Base-by-base conservation (phyloP, 2,329 filamentous ascomycete genomes). In the Diaporthe destruens region DNA sequence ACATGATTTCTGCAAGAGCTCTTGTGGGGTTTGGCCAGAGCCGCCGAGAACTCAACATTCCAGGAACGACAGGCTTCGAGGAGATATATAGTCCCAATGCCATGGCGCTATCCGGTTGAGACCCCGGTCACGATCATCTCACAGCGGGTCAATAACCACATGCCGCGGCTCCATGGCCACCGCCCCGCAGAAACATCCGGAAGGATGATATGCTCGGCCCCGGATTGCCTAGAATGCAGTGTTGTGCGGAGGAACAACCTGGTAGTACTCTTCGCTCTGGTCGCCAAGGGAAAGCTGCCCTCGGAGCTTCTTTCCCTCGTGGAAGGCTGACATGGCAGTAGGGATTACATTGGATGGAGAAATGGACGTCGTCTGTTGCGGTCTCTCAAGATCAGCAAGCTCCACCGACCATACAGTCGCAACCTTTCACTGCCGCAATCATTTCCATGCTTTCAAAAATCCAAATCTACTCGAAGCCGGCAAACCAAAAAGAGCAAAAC, bases 401-500 rank as follows among this genome's bases (percentile, higher is more conserved):
- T 63, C 12, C 8, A 47, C 11, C 36, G 36, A 16, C 32, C 42
- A 11, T 42, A 12, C 36, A 44, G 4, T 18, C 42, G 16, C 36
- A 39, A 7, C n/a, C n/a, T n/a, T n/a, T n/a, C n/a, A n/a, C n/a
- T 16, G 34, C 12, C 34, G 9, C 39, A 42, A 16, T 16, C 39
- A 42, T 18, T 16, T 42, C 16, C 39, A 42, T 6, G 39, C 39
- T 42, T 34, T 34, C 20, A 3, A 29, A 9, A 2, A 36, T 23
- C 18, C 25, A 49, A 29, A 34, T 7, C 9, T 18, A 25, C 16
- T 11, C 1, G 18, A 4, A 9, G 25, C 42, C 42, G n/a, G 6
- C 1, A 44, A 6, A 34, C 29, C 29, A 65, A 77, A 76, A 44
- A 59, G 14, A 16, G 11, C 42, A 69, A 59, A 69, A 59, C 4